A percentile compares a stretch with the other conserved stretches of the same genome.
Conservation (phyloP, 164 flowering plant genomes). For the Akebia trifoliata region DNA sequence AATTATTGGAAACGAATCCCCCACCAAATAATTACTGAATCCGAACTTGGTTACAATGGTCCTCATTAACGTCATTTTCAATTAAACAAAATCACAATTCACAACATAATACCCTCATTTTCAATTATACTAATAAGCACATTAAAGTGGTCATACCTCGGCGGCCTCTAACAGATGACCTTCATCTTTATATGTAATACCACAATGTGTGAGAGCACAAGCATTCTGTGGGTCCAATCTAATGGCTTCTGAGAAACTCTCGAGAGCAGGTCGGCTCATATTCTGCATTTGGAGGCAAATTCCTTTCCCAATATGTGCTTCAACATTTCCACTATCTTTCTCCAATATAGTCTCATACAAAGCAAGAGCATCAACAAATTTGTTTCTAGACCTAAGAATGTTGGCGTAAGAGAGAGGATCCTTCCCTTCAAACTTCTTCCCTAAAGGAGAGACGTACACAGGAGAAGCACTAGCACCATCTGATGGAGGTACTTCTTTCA, state of each 20-base stretch:
- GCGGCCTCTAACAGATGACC: conserved; percentile 92
- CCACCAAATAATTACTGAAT: no score
- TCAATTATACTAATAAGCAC: not conserved
- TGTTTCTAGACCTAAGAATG: conserved; percentile 87
- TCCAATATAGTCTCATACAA: conserved; percentile 66
- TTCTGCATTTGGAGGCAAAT: conserved; percentile 96
- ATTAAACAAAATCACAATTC: not conserved
- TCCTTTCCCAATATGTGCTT: conserved; percentile 93
- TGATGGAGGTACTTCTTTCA: conserved; percentile 32
- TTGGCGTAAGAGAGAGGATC: conserved; percentile 87
- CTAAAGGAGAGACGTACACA: conserved; percentile 20
- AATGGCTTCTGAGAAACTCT: conserved; percentile 84
- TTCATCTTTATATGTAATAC: conserved; percentile 91
- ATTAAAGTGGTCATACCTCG: conserved; percentile 56
- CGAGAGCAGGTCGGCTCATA: conserved; percentile 69
- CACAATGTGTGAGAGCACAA: conserved; percentile 92
- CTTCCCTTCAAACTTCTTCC: conserved; percentile 60
- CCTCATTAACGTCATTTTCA: not conserved
- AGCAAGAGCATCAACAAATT: conserved; percentile 84
- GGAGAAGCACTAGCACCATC: conserved; percentile 30
- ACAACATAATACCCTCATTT: conserved; percentile 1
- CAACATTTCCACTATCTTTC: conserved; percentile 66
- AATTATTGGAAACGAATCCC: no score
- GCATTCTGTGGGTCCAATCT: conserved; percentile 85
- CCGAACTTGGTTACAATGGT: no score